These are phyloP conservation scores for Diaporthe sp. DNA, from an alignment of 2,329 filamentous ascomycete genomes.

Conservation along the genomic window DNA sequence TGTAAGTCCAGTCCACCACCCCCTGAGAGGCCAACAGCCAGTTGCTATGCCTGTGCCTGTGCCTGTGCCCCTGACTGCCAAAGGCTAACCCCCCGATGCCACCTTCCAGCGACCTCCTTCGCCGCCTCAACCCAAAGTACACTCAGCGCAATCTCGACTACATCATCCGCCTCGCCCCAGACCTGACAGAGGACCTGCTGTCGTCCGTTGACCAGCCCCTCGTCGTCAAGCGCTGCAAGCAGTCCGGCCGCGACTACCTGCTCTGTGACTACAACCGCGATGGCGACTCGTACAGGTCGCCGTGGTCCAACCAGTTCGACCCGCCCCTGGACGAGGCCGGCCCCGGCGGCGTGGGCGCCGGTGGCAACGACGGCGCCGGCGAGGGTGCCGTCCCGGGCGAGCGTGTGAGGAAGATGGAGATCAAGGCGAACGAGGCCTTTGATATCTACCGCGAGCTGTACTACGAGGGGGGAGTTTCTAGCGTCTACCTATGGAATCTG, in stretches of 20 bases:
- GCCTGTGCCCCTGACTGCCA: slow-evolving; percentile 17
- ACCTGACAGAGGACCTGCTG: slow-evolving; percentile 96
- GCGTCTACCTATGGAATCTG: slow-evolving; percentile 98
- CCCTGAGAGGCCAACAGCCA: slow-evolving; percentile 23
- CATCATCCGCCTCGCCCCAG: slow-evolving; percentile 89
- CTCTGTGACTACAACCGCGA: slow-evolving; percentile 99
- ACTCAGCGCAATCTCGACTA: slow-evolving; percentile 89
- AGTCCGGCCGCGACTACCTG: slow-evolving; percentile 94
- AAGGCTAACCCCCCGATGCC: slow-evolving; percentile 32
- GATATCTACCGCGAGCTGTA: slow-evolving; percentile 97
- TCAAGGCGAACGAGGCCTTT: slow-evolving; percentile 95
- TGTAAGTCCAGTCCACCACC: slow-evolving; percentile 65
- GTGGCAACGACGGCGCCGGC: slow-evolving; percentile 70
- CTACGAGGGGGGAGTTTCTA: slow-evolving; percentile 95
- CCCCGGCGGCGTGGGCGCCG: slow-evolving; percentile 64
- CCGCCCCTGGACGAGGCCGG: slow-evolving; percentile 80
- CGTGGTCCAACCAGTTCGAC: slow-evolving; percentile 99
- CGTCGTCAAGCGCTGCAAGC: slow-evolving; percentile 85
- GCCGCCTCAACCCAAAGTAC: slow-evolving; percentile 94
- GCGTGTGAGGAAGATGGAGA: slow-evolving; percentile 91
- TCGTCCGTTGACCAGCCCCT: slow-evolving; percentile 98
- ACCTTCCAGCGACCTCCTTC: slow-evolving; percentile 87
- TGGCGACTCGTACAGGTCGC: slow-evolving; percentile 95
- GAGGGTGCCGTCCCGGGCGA: slow-evolving; percentile 93
- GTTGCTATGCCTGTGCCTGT: neutral